A percentile compares a stretch with the other conserved stretches of the same genome.
phyloP scores from a whole-genome alignment of 768 basidiomycete species.

The Hygrocybe punicea region DNA sequence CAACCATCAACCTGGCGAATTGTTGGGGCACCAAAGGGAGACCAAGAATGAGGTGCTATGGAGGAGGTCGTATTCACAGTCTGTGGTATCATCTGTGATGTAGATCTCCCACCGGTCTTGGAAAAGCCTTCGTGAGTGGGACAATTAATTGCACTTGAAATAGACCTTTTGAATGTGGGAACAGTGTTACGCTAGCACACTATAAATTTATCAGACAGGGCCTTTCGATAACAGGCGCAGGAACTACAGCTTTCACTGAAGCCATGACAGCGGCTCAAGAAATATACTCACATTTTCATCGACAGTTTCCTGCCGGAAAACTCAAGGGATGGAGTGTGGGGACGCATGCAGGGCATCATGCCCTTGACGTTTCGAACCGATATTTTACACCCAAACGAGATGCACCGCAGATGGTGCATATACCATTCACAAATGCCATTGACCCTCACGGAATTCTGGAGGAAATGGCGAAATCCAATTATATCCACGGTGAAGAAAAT shows the following conservation, averaged over 20 bases:
- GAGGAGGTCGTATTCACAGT: slow-evolving; percentile 9
- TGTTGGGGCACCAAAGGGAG: background rate
- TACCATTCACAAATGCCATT: background rate
- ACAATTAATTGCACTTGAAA: background rate
- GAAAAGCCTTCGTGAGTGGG: background rate
- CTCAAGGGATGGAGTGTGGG: background rate
- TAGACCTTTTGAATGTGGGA: background rate
- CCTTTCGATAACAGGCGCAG: background rate
- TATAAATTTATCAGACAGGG: background rate
- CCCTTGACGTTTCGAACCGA: background rate
- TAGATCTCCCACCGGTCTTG: slow-evolving; percentile 8
- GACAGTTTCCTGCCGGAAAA: background rate
- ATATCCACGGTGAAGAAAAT: background rate
- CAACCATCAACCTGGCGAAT: background rate
- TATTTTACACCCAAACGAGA: background rate
- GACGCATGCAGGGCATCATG: background rate
- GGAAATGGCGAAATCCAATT: background rate
- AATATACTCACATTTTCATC: background rate
- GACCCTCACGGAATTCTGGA: background rate
- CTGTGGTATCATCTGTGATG: slow-evolving; percentile 1
- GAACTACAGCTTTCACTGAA: background rate
- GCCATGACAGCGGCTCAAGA: background rate
- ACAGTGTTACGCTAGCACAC: background rate
- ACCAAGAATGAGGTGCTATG: background rate
- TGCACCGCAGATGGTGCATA: background rate